These are phyloP conservation scores for Botrytis fragariae DNA, from an alignment of 2,329 filamentous ascomycete species.

Conservation along the genomic window DNA sequence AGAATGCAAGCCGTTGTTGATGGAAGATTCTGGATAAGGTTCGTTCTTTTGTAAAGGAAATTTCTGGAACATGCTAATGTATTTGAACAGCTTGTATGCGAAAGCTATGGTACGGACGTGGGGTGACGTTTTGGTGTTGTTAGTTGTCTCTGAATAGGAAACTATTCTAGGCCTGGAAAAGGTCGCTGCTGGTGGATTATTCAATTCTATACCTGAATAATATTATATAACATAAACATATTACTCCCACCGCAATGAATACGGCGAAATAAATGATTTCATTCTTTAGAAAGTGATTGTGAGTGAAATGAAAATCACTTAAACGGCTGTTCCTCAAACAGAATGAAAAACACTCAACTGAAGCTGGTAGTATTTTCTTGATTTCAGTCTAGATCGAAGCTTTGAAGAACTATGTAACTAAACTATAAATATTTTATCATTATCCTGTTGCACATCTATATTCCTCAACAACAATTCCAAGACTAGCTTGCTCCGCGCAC, in stretches of 20 bases:
- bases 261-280: not conserved
- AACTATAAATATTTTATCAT: not conserved
- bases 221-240: not conserved
- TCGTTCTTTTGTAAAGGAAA: accelerated
- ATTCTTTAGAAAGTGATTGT: not conserved
- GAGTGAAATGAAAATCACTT: not conserved
- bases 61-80: not conserved
- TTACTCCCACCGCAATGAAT: accelerated
- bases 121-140: not conserved
- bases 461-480: not conserved
- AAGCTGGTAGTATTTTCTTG: not conserved
- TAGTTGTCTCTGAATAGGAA: not conserved
- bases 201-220: not conserved
- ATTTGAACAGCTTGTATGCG: not conserved
- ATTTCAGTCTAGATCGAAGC: accelerated
- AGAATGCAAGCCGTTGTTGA: not conserved
- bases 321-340: not conserved
- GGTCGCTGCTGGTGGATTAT: not conserved
- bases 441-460: not conserved
- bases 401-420: not conserved
- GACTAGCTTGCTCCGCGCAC: not conserved
- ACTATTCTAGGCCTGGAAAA: no score
- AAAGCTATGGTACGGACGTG: not conserved
- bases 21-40: not conserved
- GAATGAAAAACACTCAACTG: not conserved